Evolutionary conservation across 2,329 filamentous ascomycete species (phyloP).

Genomic region (Fusarium circinatum): DNA sequence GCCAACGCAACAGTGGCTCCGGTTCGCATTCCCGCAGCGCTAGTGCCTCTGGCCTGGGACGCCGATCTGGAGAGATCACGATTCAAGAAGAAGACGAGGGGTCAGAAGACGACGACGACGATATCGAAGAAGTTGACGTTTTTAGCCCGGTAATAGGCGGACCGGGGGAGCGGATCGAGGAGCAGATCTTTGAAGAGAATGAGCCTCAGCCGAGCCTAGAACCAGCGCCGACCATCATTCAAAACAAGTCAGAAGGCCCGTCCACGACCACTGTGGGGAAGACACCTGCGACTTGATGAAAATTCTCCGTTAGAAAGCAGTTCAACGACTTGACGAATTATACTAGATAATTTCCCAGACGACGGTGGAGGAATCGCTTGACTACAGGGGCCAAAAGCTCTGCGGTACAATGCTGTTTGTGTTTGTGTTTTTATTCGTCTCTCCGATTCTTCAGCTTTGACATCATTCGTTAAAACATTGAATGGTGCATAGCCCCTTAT

Average conservation of each 20-base stretch:
- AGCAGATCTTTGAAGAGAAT: conserved; percentile 59
- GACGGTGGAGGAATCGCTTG: conserved; percentile 17
- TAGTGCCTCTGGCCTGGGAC: conserved; percentile 71
- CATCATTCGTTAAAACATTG: conserved; percentile 2
- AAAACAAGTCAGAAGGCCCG: conserved; percentile 12
- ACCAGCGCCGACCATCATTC: conserved; percentile 31
- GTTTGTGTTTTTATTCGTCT: conserved; percentile 20
- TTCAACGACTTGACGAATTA: conserved; percentile 43
- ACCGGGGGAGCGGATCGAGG: conserved; percentile 57
- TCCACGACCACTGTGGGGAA: conserved; percentile 23
- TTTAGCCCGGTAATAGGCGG: conserved; percentile 63
- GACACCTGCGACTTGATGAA: conserved; percentile 15
- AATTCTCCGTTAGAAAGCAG: background rate
- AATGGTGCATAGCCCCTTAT: conserved; percentile 30
- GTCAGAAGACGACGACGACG: conserved; percentile 56
- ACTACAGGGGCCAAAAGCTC: conserved; percentile 25
- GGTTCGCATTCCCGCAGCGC: conserved; percentile 64
- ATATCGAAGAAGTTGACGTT: conserved; percentile 68
- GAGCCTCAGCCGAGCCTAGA: conserved; percentile 41
- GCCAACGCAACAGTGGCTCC: conserved; percentile 49
- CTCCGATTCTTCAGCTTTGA: conserved; percentile 25
- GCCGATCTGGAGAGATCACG: conserved; percentile 79
- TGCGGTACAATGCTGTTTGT: conserved; percentile 19
- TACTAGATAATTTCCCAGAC: conserved; percentile 33
- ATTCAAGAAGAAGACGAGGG: conserved; percentile 74